Percentiles rank a stretch among this genome's conserved stretches.
Conservation (phyloP, 2,329 filamentous ascomycete genomes). For the Blumeria hordei region DNA sequence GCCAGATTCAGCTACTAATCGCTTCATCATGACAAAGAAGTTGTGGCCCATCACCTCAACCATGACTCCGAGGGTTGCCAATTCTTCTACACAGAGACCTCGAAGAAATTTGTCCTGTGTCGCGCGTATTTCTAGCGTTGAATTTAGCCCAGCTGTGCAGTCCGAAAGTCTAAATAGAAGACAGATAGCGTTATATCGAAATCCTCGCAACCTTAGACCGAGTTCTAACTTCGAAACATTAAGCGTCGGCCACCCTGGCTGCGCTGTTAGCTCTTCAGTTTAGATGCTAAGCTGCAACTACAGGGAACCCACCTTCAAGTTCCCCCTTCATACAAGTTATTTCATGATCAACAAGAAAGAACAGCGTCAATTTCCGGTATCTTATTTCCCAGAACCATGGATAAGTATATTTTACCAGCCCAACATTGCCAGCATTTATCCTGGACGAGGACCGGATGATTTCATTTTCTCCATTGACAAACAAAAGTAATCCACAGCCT, state of each 20-base stretch:
- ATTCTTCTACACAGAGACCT: conserved; percentile 4
- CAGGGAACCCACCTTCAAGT: not conserved
- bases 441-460: not conserved
- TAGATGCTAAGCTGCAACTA: not conserved
- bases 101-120: conserved; percentile 8
- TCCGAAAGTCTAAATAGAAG: conserved; percentile 9
- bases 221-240: conserved; percentile 5
- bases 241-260: conserved; percentile 8
- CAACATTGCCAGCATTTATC: not conserved
- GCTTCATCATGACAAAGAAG: conserved; percentile 8
- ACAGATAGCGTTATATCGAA: conserved; percentile 6
- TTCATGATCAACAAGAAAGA: conserved; percentile 7
- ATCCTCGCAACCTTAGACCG: conserved; percentile 1
- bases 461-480: conserved; percentile 4
- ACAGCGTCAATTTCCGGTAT: conserved; percentile 4
- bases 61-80: conserved; percentile 8
- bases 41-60: conserved; percentile 11
- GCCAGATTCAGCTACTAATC: not conserved
- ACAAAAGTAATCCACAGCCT: conserved; percentile 2
- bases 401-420: conserved; percentile 5
- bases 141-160: conserved; percentile 5
- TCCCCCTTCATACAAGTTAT: conserved; percentile 7
- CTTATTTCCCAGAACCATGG: conserved; percentile 9
- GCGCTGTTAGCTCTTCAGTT: not conserved
- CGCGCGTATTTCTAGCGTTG: conserved; percentile 3